A percentile compares a stretch with the other conserved stretches of the same genome.
Evolutionary conservation across 352 stramenopile genomes (phyloP).

Genomic region (Pythium dissotocum): DNA sequence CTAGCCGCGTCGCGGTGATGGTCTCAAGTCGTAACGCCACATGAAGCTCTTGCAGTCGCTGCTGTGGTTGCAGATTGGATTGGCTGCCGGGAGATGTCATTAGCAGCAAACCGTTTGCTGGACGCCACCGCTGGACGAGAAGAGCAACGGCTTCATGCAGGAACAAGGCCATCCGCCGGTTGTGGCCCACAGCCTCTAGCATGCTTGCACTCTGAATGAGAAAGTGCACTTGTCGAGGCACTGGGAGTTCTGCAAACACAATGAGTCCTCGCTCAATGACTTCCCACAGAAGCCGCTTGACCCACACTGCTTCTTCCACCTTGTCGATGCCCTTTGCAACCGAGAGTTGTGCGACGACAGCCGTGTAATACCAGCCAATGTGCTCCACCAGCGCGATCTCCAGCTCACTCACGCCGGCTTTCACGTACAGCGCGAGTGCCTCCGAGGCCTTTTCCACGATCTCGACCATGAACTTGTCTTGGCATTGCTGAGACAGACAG

Average conservation of each 20-base stretch:
- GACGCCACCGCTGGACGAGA: conserved; percentile 25
- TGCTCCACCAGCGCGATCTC: conserved; percentile 72
- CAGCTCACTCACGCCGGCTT: conserved; percentile 62
- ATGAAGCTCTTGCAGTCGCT: conserved; percentile 51
- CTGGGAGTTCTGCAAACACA: conserved; percentile 49
- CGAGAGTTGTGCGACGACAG: conserved; percentile 38
- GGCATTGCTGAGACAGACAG: conserved; percentile 51
- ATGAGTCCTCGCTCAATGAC: conserved; percentile 55
- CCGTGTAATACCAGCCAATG: conserved; percentile 72
- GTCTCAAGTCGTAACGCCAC: conserved; percentile 59
- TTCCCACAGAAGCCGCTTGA: conserved; percentile 74
- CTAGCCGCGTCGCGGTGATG: conserved; percentile 48
- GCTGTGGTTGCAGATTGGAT: conserved; percentile 6
- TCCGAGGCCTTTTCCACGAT: conserved; percentile 82
- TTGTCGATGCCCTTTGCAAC: conserved; percentile 33
- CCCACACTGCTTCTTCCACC: conserved; percentile 58
- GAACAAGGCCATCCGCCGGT: conserved; percentile 64
- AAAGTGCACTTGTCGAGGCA: conserved; percentile 64
- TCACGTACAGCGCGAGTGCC: conserved; percentile 64
- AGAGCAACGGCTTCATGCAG: conserved; percentile 60
- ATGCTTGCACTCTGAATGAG: conserved; percentile 63
- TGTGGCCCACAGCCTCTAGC: conserved; percentile 63
- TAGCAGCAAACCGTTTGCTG: background rate
- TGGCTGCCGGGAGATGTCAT: conserved; percentile 18
- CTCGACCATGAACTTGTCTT: conserved; percentile 67